Evolutionary conservation across 192 early-diverging fungal species (phyloP), one percentile per base, ranked within the genome.

Genomic region (Piromyces finnis): DNA sequence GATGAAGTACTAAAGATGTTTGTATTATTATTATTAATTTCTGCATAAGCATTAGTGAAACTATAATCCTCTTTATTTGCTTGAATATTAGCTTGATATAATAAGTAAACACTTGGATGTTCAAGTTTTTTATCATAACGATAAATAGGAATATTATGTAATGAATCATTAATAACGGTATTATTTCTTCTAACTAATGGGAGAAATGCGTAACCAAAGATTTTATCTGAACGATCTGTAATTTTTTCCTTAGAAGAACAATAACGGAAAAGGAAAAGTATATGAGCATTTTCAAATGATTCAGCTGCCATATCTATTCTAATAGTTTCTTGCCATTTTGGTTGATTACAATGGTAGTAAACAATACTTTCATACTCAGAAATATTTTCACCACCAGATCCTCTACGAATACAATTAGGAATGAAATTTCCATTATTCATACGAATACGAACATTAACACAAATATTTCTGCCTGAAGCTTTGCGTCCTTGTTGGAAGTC

Each of bases 251-350:
- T 36, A 7, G 81, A 36, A 16, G 81, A 80, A 68, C 41, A 83
- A 82, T 93, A 90, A 22, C 87, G 84, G 80, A 92, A 86, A 1
- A 86, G 85, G 77, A 94, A 81, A 80, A 90, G 89, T 16, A 92
- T 77, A 81, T 93, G 92, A 3, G 88, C 87, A 29, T 83, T 80
- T 80, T 92, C 84, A 82, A 91, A 88, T n/a, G 81, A 79, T 28
- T 85, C 82, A 2, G 88, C 81, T 27, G 85, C 83, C n/a, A 93
- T 85, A 77, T 89, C 89, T 17, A 94, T 83, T 32, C 89, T 86
- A 79, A 94, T 83, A 5, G 86, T 89, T 84, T 94, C 93, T 17
- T 81, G 81, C 91, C 92, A 94, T 17, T 79, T 81, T 32, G 93
- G 92, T 77, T 81, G 80, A 39, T 86, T 85, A 27, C 86, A 85